phyloP scores from a whole-genome alignment of 23 red algal genomes.

The Gracilaria vermiculophylla region DNA sequence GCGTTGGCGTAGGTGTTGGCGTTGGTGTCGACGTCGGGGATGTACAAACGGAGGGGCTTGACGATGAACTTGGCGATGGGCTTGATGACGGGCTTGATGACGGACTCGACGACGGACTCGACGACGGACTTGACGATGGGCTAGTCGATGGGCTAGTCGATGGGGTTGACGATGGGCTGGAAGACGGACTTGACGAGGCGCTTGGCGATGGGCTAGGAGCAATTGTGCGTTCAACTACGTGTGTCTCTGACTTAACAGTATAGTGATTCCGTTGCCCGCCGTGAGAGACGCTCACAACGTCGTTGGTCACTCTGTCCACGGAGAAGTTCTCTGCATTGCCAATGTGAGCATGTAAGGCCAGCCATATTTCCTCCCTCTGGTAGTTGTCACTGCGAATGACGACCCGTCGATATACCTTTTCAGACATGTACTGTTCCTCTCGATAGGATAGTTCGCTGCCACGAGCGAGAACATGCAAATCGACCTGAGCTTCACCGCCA shows the following conservation, averaged over 20 bases:
- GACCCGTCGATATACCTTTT: constrained; percentile 18
- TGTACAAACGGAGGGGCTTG: neutral
- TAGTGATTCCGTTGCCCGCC: neutral
- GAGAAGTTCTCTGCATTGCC: neutral
- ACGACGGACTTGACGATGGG: neutral
- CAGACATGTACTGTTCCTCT: constrained; percentile 30
- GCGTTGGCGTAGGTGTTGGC: neutral
- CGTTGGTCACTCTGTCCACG: neutral
- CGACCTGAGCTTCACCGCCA: neutral
- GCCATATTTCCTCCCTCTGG: constrained; percentile 16
- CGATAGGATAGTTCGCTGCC: constrained; percentile 1
- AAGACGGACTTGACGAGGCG: neutral
- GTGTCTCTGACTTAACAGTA: neutral
- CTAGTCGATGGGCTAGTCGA: neutral
- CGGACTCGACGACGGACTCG: neutral
- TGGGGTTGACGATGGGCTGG: neutral
- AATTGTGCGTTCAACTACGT: neutral
- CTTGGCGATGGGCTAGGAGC: constrained; percentile 11
- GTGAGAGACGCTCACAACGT: neutral
- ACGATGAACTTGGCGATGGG: neutral
- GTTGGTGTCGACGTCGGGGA: neutral
- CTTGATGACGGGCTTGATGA: too few relatives aligned
- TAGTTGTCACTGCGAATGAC: constrained; percentile 10
- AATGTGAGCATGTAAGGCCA: constrained; percentile 20
- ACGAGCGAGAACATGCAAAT: constrained; percentile 21